These are phyloP conservation scores for Peziza echinospora DNA, from an alignment of 495 filamentous ascomycete genomes.

Conservation along the genomic window DNA sequence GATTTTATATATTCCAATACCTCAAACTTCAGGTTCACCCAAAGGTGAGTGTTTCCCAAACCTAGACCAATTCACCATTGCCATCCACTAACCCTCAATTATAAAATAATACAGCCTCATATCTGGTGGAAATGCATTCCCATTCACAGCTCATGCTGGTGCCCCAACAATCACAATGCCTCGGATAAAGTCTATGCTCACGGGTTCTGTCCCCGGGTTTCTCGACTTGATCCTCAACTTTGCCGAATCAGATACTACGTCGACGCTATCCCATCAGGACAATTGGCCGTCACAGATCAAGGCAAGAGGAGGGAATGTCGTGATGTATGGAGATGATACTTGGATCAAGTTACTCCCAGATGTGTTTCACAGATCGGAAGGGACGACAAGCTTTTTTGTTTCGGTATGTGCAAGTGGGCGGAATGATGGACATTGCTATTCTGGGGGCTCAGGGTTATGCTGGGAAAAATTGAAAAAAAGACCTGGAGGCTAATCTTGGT, in stretches of 20 bases:
- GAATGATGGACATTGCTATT: background rate
- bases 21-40: slow-evolving; percentile 75
- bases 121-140: slow-evolving; percentile 54
- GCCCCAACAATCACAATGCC: slow-evolving; percentile 98
- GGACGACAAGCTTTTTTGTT: slow-evolving; percentile 94
- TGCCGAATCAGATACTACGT: slow-evolving; percentile 76
- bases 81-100: background rate
- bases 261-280: slow-evolving; percentile 68
- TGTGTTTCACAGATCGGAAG: slow-evolving; percentile 66
- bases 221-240: slow-evolving; percentile 93
- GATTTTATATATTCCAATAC: slow-evolving; percentile 76
- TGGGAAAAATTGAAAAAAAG: too few species aligned
- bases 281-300: slow-evolving; percentile 89
- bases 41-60: slow-evolving; percentile 48
- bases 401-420: slow-evolving; percentile 40
- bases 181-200: slow-evolving; percentile 89
- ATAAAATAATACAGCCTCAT: slow-evolving; percentile 44
- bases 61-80: background rate
- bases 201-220: slow-evolving; percentile 88
- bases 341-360: slow-evolving; percentile 92
- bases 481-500: too few species aligned
- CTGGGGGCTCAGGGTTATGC: too few species aligned
- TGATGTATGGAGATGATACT: slow-evolving; percentile 97
- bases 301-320: slow-evolving; percentile 46
- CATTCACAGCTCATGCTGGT: slow-evolving; percentile 89